A percentile compares a stretch with the other conserved stretches of the same genome.
These are phyloP conservation scores for Paecilomyces niveus DNA, from an alignment of 2,329 filamentous ascomycete genomes.

Conservation along the genomic window DNA sequence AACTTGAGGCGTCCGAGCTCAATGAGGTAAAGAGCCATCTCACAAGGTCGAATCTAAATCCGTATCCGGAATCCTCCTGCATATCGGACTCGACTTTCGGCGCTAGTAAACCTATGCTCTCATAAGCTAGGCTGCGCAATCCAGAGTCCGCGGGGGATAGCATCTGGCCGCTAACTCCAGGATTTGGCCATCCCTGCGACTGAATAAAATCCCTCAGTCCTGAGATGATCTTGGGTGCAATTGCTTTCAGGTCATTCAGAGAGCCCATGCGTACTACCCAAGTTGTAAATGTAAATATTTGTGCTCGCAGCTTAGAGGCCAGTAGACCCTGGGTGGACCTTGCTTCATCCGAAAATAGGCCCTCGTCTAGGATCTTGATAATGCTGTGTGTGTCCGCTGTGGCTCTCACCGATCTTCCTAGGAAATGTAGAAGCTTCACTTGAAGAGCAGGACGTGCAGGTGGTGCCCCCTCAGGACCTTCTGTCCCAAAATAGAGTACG, in stretches of 20 bases:
- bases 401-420: slow-evolving; percentile 69
- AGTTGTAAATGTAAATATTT: slow-evolving; percentile 78
- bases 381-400: slow-evolving; percentile 64
- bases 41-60: slow-evolving; percentile 47
- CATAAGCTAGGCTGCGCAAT: slow-evolving; percentile 75
- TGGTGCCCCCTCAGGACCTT: slow-evolving; percentile 32
- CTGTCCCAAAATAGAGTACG: slow-evolving; percentile 61
- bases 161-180: slow-evolving; percentile 46
- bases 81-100: slow-evolving; percentile 34
- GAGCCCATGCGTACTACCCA: slow-evolving; percentile 75
- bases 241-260: slow-evolving; percentile 50
- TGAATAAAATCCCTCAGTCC: slow-evolving; percentile 68
- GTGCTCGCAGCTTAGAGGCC: slow-evolving; percentile 68
- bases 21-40: slow-evolving; percentile 80
- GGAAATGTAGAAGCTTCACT: slow-evolving; percentile 65
- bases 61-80: slow-evolving; percentile 24
- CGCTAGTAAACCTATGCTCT: slow-evolving; percentile 78
- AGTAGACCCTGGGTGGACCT: slow-evolving; percentile 57
- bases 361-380: slow-evolving; percentile 59
- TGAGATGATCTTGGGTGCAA: slow-evolving; percentile 62
- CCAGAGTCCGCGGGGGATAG: slow-evolving; percentile 54
- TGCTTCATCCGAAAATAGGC: slow-evolving; percentile 46
- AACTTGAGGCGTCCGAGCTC: slow-evolving; percentile 67
- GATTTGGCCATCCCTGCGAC: slow-evolving; percentile 73
- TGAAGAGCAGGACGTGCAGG: slow-evolving; percentile 62